Conservation (phyloP, 768 basidiomycete genomes). For the Phylloporus sp. region DNA sequence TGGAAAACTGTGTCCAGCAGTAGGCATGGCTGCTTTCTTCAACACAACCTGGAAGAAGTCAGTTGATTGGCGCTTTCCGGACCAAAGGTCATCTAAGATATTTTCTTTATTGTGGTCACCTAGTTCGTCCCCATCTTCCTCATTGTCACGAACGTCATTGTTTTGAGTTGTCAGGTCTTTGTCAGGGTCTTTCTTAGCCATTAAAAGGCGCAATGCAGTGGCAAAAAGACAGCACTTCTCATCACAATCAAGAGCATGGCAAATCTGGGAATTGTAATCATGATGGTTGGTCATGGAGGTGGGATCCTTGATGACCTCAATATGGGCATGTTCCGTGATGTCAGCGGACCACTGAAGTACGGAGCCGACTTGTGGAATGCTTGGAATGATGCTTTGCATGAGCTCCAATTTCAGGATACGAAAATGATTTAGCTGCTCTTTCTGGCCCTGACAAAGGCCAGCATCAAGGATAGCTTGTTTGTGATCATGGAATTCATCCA, state of each 20-base stretch:
- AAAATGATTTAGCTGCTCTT: constrained; percentile 29
- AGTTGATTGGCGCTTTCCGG: too few species aligned
- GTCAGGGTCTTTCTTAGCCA: too few species aligned
- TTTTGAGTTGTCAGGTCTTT: too few species aligned
- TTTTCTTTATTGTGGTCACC: too few species aligned
- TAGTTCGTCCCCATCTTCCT: too few species aligned
- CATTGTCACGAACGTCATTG: too few species aligned
- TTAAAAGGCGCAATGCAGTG: background rate
- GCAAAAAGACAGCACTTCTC: background rate
- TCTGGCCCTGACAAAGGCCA: constrained; percentile 20
- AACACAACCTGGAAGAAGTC: too few species aligned
- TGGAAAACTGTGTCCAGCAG: too few species aligned
- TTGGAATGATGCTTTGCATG: background rate
- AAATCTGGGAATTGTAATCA: background rate
- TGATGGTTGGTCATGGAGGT: too few species aligned
- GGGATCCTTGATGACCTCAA: too few species aligned
- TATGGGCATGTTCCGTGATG: background rate
- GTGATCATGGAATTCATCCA: constrained; percentile 32
- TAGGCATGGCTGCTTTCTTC: too few species aligned
- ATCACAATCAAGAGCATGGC: background rate
- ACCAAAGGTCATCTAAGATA: too few species aligned
- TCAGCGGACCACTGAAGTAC: constrained; percentile 1
- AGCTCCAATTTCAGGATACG: constrained; percentile 34
- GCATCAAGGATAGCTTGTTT: constrained; percentile 32
- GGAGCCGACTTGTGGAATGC: background rate